These are phyloP conservation scores for Hibiscus trionum DNA, from an alignment of 345 rosid species.

Conservation along the genomic window DNA sequence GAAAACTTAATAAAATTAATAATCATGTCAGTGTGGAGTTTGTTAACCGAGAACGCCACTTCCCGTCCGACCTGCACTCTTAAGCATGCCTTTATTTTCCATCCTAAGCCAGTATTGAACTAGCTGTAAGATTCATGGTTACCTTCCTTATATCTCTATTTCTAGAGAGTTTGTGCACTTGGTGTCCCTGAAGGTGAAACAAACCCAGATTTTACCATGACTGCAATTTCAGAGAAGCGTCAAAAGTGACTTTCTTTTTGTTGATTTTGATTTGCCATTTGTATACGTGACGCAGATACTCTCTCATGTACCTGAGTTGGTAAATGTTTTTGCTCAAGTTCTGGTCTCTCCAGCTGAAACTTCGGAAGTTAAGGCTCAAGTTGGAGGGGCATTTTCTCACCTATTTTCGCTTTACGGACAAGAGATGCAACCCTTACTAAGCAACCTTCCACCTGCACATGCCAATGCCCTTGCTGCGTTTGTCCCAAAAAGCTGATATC, in stretches of 20 bases:
- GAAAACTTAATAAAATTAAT: neutral
- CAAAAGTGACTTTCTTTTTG: neutral
- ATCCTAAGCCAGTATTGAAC: neutral
- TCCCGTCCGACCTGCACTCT: neutral
- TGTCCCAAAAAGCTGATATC: constrained; percentile 51
- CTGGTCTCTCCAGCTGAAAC: constrained; percentile 73
- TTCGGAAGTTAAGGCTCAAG: constrained; percentile 73
- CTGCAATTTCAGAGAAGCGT: neutral
- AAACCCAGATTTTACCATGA: neutral
- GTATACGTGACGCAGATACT: constrained; percentile 47
- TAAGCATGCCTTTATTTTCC: neutral
- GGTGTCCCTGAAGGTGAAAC: neutral
- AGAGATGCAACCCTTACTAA: constrained; percentile 79
- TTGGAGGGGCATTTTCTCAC: constrained; percentile 83
- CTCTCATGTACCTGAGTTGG: constrained; percentile 69
- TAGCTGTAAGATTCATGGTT: neutral
- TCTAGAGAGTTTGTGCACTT: neutral
- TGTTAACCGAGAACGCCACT: neutral
- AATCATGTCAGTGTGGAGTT: neutral
- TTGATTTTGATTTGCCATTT: neutral
- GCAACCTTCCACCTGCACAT: constrained; percentile 63
- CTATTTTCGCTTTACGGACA: constrained; percentile 67
- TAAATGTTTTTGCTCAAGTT: constrained; percentile 84
- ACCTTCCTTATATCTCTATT: neutral
- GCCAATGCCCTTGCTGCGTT: constrained; percentile 76